Evolutionary conservation across 352 stramenopile species (phyloP).

Genomic region (Pythium grandisporangium): DNA sequence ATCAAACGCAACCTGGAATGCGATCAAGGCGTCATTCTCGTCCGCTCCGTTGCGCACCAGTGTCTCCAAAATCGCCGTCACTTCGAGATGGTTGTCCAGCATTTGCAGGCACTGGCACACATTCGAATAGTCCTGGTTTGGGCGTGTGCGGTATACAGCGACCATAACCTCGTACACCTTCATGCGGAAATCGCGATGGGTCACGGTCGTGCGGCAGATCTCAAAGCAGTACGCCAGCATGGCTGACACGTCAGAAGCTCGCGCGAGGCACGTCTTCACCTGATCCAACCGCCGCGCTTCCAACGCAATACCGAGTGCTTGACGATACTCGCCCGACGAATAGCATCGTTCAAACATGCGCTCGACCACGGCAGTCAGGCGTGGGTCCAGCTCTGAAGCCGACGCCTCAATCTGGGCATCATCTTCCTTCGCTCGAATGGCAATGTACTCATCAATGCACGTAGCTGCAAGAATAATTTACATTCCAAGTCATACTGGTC

Average conservation of each 20-base stretch:
- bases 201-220: constrained; percentile 89
- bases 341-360: constrained; percentile 98
- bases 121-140: constrained; percentile 59
- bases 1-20: constrained; percentile 98
- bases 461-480: constrained; percentile 48
- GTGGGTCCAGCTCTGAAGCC: constrained; percentile 76
- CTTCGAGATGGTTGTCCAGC: constrained; percentile 75
- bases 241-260: constrained; percentile 55
- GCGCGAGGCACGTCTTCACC: constrained; percentile 85
- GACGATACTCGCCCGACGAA: constrained; percentile 87
- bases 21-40: constrained; percentile 80
- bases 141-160: constrained; percentile 55
- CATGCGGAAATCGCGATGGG: constrained; percentile 91
- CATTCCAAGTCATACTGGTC: too few species aligned
- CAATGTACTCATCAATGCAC: constrained; percentile 98
- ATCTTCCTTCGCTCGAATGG: constrained; percentile 72
- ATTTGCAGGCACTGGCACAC: constrained; percentile 86
- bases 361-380: constrained; percentile 94
- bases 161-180: constrained; percentile 92
- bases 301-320: constrained; percentile 96
- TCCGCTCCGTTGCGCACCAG: constrained; percentile 74
- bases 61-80: constrained; percentile 82
- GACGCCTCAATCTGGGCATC: too few species aligned
- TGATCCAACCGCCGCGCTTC: constrained; percentile 93
- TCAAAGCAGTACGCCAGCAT: constrained; percentile 92